Evolutionary conservation across 129 eudicot genomes (phyloP).

Genomic region (Tanacetum coccineum): DNA sequence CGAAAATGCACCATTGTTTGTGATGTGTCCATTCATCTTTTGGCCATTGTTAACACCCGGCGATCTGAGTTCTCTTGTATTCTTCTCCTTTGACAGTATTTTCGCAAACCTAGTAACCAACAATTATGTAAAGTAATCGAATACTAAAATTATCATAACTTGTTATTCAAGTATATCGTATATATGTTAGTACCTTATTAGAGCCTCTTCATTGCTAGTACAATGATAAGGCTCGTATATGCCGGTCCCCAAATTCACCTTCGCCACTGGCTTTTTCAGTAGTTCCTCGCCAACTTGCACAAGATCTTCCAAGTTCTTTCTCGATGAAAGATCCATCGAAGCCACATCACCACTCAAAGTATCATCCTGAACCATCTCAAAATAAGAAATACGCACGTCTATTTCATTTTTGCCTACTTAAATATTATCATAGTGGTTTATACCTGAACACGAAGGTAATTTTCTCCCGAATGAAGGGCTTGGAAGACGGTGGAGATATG

Average conservation of each 20-base stretch:
- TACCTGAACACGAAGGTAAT: constrained; percentile 61
- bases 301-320: constrained; percentile 44
- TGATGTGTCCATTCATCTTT: constrained; percentile 2
- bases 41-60: constrained; percentile 14
- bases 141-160: neutral
- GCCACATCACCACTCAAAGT: constrained; percentile 43
- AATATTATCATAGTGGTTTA: constrained; percentile 16
- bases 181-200: constrained; percentile 36
- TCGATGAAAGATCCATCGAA: constrained; percentile 50
- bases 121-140: neutral
- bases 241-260: constrained; percentile 46
- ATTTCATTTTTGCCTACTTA: neutral
- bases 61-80: constrained; percentile 28
- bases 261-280: constrained; percentile 52
- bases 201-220: constrained; percentile 44
- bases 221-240: constrained; percentile 29
- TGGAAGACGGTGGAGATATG: constrained; percentile 45
- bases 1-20: constrained; percentile 2
- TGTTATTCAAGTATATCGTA: neutral
- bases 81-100: constrained; percentile 44
- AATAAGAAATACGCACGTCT: neutral
- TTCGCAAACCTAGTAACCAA: constrained; percentile 40
- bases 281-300: constrained; percentile 42
- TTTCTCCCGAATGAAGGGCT: constrained; percentile 43
- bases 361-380: constrained; percentile 39